Percentiles rank a stretch among this genome's conserved stretches.
These are phyloP conservation scores for Verticillium zaregamsianum DNA, from an alignment of 2,329 filamentous ascomycete genomes.

Conservation along the genomic window DNA sequence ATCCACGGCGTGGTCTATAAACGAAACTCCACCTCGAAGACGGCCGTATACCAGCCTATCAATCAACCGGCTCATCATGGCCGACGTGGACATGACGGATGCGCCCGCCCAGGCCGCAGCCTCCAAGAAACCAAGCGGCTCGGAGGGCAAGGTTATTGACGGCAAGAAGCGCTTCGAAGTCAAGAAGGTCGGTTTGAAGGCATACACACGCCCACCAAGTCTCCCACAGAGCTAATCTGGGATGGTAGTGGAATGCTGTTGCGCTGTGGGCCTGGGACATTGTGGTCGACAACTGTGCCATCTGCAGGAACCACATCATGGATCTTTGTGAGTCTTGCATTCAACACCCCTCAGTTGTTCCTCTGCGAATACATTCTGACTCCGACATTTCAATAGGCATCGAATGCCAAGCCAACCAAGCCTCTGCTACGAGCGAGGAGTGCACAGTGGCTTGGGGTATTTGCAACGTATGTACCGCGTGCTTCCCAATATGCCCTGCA, in stretches of 20 bases:
- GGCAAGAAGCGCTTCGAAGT: conserved; percentile 96
- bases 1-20: not conserved
- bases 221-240: conserved; percentile 9
- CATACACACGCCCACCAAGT: not conserved
- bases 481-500: not conserved
- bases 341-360: not conserved
- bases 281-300: conserved; percentile 98
- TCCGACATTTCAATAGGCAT: conserved; percentile 56
- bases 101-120: conserved; percentile 54
- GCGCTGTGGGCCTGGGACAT: conserved; percentile 99
- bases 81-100: conserved; percentile 96
- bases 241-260: conserved; percentile 87
- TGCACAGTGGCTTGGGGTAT: conserved; percentile 99
- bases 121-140: conserved; percentile 49
- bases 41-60: not conserved
- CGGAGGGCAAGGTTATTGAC: conserved; percentile 51
- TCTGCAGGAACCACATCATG: conserved; percentile 99
- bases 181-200: conserved; percentile 70
- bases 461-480: conserved; percentile 73
- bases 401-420: conserved; percentile 98
- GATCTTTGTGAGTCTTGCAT: conserved; percentile 71
- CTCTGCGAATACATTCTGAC: not conserved
- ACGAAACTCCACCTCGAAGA: not conserved
- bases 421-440: conserved; percentile 93
- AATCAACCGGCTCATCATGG: conserved; percentile 53